A percentile compares a stretch with the other conserved stretches of the same genome.
phyloP scores from a whole-genome alignment of 805 yeast species.

The Hanseniaspora lachancei region DNA sequence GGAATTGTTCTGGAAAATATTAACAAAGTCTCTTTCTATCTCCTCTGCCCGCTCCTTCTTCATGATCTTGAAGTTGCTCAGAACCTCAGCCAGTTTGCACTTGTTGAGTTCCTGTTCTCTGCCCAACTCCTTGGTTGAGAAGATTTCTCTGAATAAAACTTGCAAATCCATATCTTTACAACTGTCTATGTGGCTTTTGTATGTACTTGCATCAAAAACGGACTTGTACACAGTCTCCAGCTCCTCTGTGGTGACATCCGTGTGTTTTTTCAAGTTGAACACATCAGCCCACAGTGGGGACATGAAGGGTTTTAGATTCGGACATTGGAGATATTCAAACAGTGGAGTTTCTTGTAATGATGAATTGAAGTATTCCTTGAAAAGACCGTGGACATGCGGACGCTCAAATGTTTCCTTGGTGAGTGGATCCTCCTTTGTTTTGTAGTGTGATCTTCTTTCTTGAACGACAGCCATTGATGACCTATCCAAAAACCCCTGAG shows the following conservation, averaged over 20 bases:
- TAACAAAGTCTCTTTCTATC: background rate
- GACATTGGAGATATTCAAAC: background rate
- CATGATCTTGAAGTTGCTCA: background rate
- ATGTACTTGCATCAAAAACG: background rate
- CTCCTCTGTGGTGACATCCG: background rate
- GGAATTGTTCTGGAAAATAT: background rate
- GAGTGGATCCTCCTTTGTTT: background rate
- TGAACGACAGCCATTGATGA: background rate
- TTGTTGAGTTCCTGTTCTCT: conserved; percentile 1
- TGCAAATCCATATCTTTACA: conserved; percentile 10
- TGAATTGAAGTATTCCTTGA: background rate
- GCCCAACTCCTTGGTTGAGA: conserved; percentile 3
- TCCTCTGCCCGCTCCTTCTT: background rate
- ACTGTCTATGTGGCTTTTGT: background rate
- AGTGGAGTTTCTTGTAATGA: background rate
- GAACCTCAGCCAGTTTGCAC: background rate
- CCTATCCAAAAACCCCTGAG: conserved; percentile 7
- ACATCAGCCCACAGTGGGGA: background rate
- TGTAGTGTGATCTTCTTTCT: background rate
- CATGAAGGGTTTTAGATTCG: background rate
- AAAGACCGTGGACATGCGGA: background rate
- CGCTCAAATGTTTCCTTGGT: background rate
- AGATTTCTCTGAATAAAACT: conserved; percentile 9
- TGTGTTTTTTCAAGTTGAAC: background rate
- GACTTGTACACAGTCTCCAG: background rate